These are phyloP conservation scores for Cercophora sp. DNA, from an alignment of 495 filamentous ascomycete genomes.

Conservation along the genomic window DNA sequence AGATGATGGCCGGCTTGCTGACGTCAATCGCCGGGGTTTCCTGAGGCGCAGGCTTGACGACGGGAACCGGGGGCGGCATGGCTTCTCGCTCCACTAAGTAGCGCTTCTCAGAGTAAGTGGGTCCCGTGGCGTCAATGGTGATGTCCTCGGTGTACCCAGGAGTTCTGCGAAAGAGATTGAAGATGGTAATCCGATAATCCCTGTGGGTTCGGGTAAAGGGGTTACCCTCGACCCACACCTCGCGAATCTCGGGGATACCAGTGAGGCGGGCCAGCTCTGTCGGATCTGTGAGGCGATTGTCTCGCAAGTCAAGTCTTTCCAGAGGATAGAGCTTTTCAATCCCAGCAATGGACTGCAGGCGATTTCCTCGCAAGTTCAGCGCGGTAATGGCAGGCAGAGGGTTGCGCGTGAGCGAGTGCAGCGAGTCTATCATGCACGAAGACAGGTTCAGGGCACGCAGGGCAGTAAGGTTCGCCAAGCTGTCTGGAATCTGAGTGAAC, in stretches of 20 bases:
- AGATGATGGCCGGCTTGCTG: conserved; percentile 57
- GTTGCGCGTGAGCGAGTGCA: conserved; percentile 80
- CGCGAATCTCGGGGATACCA: conserved; percentile 81
- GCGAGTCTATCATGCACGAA: conserved; percentile 93
- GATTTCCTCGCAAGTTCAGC: conserved; percentile 86
- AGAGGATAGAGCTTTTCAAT: conserved; percentile 84
- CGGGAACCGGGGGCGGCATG: conserved; percentile 67
- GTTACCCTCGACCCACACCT: conserved; percentile 87
- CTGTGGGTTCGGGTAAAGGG: conserved; percentile 85
- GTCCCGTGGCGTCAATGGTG: conserved; percentile 76
- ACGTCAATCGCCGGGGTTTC: conserved; percentile 59
- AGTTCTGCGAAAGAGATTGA: conserved; percentile 92
- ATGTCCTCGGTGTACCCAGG: conserved; percentile 90
- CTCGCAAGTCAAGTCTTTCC: conserved; percentile 84
- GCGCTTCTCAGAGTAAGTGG: conserved; percentile 75
- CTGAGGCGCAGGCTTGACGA: conserved; percentile 61
- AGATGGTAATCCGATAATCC: conserved; percentile 81
- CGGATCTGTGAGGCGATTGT: conserved; percentile 87
- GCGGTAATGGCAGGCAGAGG: conserved; percentile 91
- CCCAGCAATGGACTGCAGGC: conserved; percentile 81
- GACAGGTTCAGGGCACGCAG: conserved; percentile 88
- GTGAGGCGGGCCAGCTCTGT: conserved; percentile 87
- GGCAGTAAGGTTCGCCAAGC: conserved; percentile 72
- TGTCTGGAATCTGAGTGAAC: conserved; percentile 87
- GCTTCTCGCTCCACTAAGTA: conserved; percentile 79